Percentiles rank a stretch among this genome's conserved stretches.
Evolutionary conservation across 2,329 filamentous ascomycete species (phyloP).

Genomic region (Botrytis aclada): DNA sequence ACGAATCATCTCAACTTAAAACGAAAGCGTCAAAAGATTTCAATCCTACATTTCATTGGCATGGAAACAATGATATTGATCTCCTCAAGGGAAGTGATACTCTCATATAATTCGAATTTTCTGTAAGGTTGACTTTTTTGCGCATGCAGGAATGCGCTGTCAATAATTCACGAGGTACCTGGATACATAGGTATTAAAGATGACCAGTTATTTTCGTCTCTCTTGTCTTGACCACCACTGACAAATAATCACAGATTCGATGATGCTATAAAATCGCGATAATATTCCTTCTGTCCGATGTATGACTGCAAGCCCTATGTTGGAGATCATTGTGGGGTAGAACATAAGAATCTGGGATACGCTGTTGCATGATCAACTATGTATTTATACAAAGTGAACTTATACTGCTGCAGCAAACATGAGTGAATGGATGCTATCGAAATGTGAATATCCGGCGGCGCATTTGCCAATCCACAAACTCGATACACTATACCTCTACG

Average conservation of each 20-base stretch:
- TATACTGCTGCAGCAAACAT: not conserved
- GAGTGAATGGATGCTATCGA: not conserved
- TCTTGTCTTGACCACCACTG: slow-evolving; percentile 23
- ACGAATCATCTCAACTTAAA: slow-evolving; percentile 11
- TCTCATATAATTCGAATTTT: slow-evolving; percentile 23
- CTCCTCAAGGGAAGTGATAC: slow-evolving; percentile 14
- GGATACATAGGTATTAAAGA: slow-evolving; percentile 18
- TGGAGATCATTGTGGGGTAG: slow-evolving; percentile 17
- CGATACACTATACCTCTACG: not conserved
- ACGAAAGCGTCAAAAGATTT: not conserved
- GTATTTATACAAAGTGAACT: not conserved
- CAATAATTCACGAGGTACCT: slow-evolving; percentile 27
- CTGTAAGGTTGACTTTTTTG: slow-evolving; percentile 25
- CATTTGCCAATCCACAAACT: not conserved
- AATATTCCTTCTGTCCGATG: slow-evolving; percentile 11
- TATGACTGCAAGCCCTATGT: slow-evolving; percentile 13
- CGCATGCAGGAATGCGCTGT: slow-evolving; percentile 35
- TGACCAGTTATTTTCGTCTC: slow-evolving; percentile 21
- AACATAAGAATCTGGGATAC: not conserved
- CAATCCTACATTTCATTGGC: not conserved
- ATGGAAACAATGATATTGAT: slow-evolving; percentile 10
- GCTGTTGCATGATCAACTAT: slow-evolving; percentile 11
- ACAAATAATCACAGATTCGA: slow-evolving; percentile 27
- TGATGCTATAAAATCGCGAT: slow-evolving; percentile 4
- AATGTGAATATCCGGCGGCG: not conserved